Evolutionary conservation across 371 early-diverging fungal genomes (phyloP), one percentile per base, ranked within the genome.

Genomic region (Blakeslea trispora): DNA sequence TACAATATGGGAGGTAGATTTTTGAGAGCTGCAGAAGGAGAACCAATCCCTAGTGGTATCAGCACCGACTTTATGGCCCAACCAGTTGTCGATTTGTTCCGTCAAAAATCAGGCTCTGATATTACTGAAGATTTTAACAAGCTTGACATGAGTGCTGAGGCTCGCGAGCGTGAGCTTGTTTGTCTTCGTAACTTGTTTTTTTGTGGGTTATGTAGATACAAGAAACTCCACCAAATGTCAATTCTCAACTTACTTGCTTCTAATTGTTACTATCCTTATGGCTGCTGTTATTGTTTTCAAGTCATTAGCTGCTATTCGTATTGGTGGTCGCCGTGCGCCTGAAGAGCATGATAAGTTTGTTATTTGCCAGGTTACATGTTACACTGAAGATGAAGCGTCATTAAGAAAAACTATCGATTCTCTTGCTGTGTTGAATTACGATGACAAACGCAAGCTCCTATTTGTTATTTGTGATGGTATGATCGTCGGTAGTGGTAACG

Each of bases 331-430:
- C 31, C 81, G 86, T 23, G 83, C 81, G 11, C 96, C 96, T 15
- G 92, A 94, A 66, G 84, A 91, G 53, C 88, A 90, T 56, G 91
- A 92, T 74, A 89, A 91, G 59, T 98, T 98, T 70, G 91, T 93
- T 43, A 88, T 98, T 46, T 85, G 84, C 45, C 85, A 87, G 51
- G 79, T 87, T 10, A 97, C 99, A 5, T 99, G 99, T 81, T 99
- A 99, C 74, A 97, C 99, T 15, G 99, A 99, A 74, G 96, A 91
- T 46, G 91, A 91, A 55, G 95, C 93, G 18, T 95, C 96, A 19
- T 82, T 99, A 28, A 82, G 87, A 45, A 81, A 84, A 49, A 98
- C 99, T 0, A 82, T 99, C 31, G 92, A 97, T 62, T 96, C 97
- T 15, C 71, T 99, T 19, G 89, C 95, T 10, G 71, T 74, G 17